Evolutionary conservation across 139 green algal species (phyloP).

Genomic region (Nannochloris sp.): DNA sequence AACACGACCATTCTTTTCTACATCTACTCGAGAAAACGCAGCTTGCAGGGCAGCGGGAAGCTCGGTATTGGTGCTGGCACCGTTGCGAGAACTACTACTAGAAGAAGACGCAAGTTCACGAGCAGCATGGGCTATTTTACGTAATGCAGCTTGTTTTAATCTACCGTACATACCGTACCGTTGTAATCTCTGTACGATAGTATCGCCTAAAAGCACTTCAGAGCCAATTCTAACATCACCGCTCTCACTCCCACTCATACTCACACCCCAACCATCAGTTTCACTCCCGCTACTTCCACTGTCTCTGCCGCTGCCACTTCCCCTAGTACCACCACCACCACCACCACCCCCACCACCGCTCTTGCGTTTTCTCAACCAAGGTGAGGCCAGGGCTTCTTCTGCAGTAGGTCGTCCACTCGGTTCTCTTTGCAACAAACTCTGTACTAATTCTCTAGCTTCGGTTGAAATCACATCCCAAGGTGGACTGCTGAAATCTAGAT

Average conservation of each 20-base stretch:
- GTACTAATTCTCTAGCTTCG: slow-evolving; percentile 21
- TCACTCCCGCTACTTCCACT: too few species aligned
- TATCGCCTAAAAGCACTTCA: slow-evolving; percentile 30
- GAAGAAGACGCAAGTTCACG: background rate
- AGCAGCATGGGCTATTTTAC: slow-evolving; percentile 26
- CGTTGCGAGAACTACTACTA: background rate
- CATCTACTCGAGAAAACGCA: slow-evolving; percentile 1
- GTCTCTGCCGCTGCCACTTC: too few species aligned
- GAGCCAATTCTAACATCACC: slow-evolving; percentile 6
- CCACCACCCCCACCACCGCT: too few species aligned
- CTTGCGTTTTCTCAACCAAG: slow-evolving; percentile 31
- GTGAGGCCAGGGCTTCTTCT: slow-evolving; percentile 51
- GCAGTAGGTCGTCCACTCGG: slow-evolving; percentile 49
- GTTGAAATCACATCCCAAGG: slow-evolving; percentile 45
- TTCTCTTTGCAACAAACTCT: slow-evolving; percentile 49
- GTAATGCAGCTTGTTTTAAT: slow-evolving; percentile 59
- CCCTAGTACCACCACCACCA: slow-evolving; percentile 18
- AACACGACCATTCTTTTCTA: background rate
- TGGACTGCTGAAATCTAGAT: slow-evolving; percentile 55
- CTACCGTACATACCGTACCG: slow-evolving; percentile 62
- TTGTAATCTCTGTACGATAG: slow-evolving; percentile 73
- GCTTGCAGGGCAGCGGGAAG: slow-evolving; percentile 28
- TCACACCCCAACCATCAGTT: too few species aligned
- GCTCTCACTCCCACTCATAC: too few species aligned
- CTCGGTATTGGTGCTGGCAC: slow-evolving; percentile 22